Base-by-base conservation (phyloP, 805 yeast genomes). In the Hanseniaspora singularis region DNA sequence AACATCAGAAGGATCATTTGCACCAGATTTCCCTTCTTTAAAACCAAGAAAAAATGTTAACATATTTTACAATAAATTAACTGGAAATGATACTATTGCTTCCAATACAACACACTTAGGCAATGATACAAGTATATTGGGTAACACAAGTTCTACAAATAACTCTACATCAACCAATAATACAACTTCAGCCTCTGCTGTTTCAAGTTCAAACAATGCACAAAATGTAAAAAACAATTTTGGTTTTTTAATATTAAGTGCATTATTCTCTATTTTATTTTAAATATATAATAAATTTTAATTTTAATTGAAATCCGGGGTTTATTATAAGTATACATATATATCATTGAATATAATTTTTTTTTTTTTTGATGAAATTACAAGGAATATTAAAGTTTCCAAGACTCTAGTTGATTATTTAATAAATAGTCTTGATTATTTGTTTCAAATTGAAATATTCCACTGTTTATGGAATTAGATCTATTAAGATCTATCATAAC, bases 1-100 rank as follows among this genome's bases (percentile, higher is more conserved):
- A 14, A 52, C 53, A 18, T 26, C 45, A 15, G 22, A 33, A n/a
- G 56, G 56, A 23, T 41, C 51, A 5, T 49, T 50, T 12, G 53
- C 51, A 12, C 54, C 57, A 22, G 57, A 53, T 38, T 53, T 54
- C 19, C 33, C 26, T 8, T 6, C 8, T 16, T 33, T 18, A 15
- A 33, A 34, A 34, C 9, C 28, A 22, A 34, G 20, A 11, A 12
- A 34, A 5, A 34, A 9, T 8, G 6, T n/a, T 24, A 24, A 24
- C 9, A 24, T 7, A 24, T 6, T 10, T 10, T 7, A 24, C 6
- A 24, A 10, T 7, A 10, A 7, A 7, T 24, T 24, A 24, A 10
- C 27, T n/a, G n/a, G n/a, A n/a, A n/a, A 24, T 24, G 9, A 24
- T 7, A 24, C 6, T 6, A 24, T 6, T 7, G 27, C 27, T 10